A percentile compares a stretch with the other conserved stretches of the same genome.
Conservation (phyloP, 371 early-diverging fungal species). For the Chytridium lagenaria region DNA sequence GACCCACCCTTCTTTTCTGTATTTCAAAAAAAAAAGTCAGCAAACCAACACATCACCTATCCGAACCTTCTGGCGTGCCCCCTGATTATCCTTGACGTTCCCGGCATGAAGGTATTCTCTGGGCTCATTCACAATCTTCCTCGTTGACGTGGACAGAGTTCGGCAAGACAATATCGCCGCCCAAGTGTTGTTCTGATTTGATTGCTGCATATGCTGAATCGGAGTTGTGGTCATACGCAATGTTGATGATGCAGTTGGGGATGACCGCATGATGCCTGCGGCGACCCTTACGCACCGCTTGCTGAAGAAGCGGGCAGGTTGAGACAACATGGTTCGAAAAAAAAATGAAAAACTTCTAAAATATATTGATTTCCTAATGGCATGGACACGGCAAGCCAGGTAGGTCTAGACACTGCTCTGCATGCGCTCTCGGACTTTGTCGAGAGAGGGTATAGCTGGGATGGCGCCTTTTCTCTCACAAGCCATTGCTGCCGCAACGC, state of each 20-base stretch:
- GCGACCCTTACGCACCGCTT: neutral
- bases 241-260: neutral
- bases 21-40: slow-evolving; percentile 7
- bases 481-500: slow-evolving; percentile 58
- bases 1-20: slow-evolving; percentile 47
- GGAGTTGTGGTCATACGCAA: neutral
- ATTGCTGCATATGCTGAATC: neutral
- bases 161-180: too few relatives aligned
- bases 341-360: neutral
- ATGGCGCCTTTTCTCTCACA: slow-evolving; percentile 60
- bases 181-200: neutral
- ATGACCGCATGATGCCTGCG: neutral
- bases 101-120: slow-evolving; percentile 27
- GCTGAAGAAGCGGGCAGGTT: neutral
- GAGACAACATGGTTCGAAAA: neutral
- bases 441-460: slow-evolving; percentile 55
- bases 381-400: too few relatives aligned
- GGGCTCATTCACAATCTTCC: neutral
- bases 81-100: slow-evolving; percentile 34
- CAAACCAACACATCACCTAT: neutral
- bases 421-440: too few relatives aligned
- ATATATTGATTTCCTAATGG: too few relatives aligned
- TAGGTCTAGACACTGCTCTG: too few relatives aligned
- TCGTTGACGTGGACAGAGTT: neutral
- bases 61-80: slow-evolving; percentile 37